phyloP scores from a whole-genome alignment of 2,329 filamentous ascomycete species.

The Chrysoporthe austroafricana region DNA sequence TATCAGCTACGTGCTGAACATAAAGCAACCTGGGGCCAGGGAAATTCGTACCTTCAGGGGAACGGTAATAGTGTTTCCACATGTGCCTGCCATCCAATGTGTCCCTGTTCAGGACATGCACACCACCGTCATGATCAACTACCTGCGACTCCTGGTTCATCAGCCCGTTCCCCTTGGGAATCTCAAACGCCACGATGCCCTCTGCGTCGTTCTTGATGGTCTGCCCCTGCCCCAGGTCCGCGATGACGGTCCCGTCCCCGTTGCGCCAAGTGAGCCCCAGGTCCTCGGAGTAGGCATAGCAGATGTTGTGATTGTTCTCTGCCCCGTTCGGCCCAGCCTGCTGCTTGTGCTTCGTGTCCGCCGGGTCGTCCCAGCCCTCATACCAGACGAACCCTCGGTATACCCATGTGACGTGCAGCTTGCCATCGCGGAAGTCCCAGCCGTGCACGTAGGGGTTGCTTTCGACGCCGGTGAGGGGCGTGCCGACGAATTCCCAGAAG shows the following conservation, averaged over 20 bases:
- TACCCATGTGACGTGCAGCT: slow-evolving; percentile 53
- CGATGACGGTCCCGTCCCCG: slow-evolving; percentile 41
- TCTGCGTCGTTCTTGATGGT: slow-evolving; percentile 45
- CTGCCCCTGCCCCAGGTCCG: slow-evolving; percentile 39
- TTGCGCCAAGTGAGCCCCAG: slow-evolving; percentile 48
- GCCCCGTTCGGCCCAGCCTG: slow-evolving; percentile 48
- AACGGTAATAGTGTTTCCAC: slow-evolving; percentile 47
- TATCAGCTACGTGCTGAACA: slow-evolving; percentile 3
- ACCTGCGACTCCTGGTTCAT: slow-evolving; percentile 56
- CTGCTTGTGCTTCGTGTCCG: slow-evolving; percentile 45
- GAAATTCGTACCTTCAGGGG: slow-evolving; percentile 36
- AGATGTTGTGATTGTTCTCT: slow-evolving; percentile 54
- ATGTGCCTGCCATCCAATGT: slow-evolving; percentile 35
- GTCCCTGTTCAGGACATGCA: slow-evolving; percentile 55
- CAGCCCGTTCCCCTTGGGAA: slow-evolving; percentile 50
- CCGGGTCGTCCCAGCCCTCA: slow-evolving; percentile 46
- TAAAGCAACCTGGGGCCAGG: background rate
- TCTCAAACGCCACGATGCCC: slow-evolving; percentile 48
- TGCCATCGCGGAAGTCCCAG: slow-evolving; percentile 41
- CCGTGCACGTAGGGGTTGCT: slow-evolving; percentile 59
- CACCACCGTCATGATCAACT: slow-evolving; percentile 48
- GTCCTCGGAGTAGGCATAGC: slow-evolving; percentile 52
- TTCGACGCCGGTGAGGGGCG: slow-evolving; percentile 47
- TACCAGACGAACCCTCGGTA: slow-evolving; percentile 53
- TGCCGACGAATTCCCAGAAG: slow-evolving; percentile 44